Base-by-base conservation (phyloP, 129 eudicot species). In the Artemisia tridentata region DNA sequence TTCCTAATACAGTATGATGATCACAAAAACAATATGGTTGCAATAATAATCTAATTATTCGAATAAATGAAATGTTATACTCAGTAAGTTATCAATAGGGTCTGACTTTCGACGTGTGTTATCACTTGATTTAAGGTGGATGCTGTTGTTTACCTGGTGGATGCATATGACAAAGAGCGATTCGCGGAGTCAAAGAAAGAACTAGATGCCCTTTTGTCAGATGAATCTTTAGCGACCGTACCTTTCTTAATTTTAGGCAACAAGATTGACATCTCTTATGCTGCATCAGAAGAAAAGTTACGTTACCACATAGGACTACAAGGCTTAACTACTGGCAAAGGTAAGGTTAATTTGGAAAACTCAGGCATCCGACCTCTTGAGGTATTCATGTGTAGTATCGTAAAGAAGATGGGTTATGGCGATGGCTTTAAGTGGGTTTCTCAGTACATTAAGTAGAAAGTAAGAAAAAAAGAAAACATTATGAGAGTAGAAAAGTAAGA, bases 391-490 rank as follows among this genome's bases (percentile, higher is more conserved):
- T 92, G 98, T 82, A 86, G 95, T 80, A 89, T 92, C 60, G 98
- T 89, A 5, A 78, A 91, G 66, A 92, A 92, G 68, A 92, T 92
- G 98, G 98, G 98, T 15, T 92, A 92, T 61, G 98, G 98, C 19
- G 98, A 92, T 8, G 98, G 96, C n/a, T 92, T 92, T 84, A 86
- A 85, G 82, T 92, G 96, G 98, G 78, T 92, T 10, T 92, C 98
- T 59, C 98, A 92, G 68, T 92, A 92, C 78, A 92, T 92, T 77
- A 86, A 92, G 82, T 92, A 82, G 83, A n/a, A 34, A 49, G 12
- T 3, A 4, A 25, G 53, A 27, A 27, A 51, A 27, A 34, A 31
- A 68, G 11, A 17, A 34, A 18, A 69, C 16, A 16, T 31, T 51
- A 25, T 25, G 43, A 15, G 45, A 34, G 57, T 49, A 29, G 53